These are phyloP conservation scores for Trametes versicolor DNA, from an alignment of 1,284 basidiomycete genomes.

Conservation along the genomic window DNA sequence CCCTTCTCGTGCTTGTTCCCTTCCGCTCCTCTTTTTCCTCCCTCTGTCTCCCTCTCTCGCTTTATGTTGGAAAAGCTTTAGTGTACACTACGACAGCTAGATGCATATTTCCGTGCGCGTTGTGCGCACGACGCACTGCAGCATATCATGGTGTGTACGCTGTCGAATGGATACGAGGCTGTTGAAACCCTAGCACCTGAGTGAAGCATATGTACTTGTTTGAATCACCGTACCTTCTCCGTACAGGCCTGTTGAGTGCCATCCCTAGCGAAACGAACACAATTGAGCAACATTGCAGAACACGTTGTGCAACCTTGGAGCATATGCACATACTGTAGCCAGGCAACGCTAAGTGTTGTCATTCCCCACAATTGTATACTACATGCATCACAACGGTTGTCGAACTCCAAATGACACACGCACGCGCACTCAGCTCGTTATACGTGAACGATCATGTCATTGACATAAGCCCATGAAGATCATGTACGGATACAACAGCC, in stretches of 20 bases:
- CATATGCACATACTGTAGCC: too few relatives aligned
- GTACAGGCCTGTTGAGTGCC: too few relatives aligned
- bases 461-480: not conserved
- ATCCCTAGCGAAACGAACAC: too few relatives aligned
- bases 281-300: too few relatives aligned
- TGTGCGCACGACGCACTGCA: conserved; percentile 20
- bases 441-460: conserved; percentile 6
- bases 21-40: conserved; percentile 2
- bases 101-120: conserved; percentile 32
- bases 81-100: conserved; percentile 44
- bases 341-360: too few relatives aligned
- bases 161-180: conserved; percentile 4
- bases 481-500: conserved; percentile 15
- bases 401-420: too few relatives aligned
- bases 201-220: too few relatives aligned
- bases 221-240: too few relatives aligned
- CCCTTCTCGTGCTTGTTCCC: conserved; percentile 28
- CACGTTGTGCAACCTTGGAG: too few relatives aligned
- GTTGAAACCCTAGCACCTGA: too few relatives aligned
- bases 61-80: conserved; percentile 38
- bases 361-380: too few relatives aligned
- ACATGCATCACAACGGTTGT: too few relatives aligned
- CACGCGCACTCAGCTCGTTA: not conserved
- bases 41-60: conserved; percentile 13
- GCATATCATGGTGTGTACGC: conserved; percentile 10